Evolutionary conservation across 768 basidiomycete species (phyloP).

Genomic region (Trametes cinnabarina): DNA sequence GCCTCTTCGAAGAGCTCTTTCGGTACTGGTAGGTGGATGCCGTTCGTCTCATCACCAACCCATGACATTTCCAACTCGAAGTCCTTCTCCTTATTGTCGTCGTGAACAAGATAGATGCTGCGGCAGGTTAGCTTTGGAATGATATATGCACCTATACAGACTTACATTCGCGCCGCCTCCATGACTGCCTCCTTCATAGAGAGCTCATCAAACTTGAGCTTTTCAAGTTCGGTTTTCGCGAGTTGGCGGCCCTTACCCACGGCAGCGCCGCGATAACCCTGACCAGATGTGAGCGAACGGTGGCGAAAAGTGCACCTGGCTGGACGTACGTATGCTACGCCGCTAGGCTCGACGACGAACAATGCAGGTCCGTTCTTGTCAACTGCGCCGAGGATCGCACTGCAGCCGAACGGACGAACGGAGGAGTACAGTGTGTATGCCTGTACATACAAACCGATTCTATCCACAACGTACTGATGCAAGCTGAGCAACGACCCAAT

Average conservation of each 20-base stretch:
- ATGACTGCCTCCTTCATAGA: conserved; percentile 81
- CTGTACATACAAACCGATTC: conserved; percentile 87
- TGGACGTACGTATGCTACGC: conserved; percentile 75
- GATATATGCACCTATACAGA: conserved; percentile 10
- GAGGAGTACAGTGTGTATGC: conserved; percentile 97
- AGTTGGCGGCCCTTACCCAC: conserved; percentile 97
- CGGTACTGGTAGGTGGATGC: conserved; percentile 80
- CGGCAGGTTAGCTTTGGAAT: conserved; percentile 1
- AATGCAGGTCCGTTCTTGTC: conserved; percentile 86
- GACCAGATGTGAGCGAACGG: neutral
- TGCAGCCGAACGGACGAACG: conserved; percentile 95
- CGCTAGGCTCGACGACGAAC: conserved; percentile 93
- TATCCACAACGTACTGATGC: conserved; percentile 53
- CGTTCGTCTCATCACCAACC: conserved; percentile 84
- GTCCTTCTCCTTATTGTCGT: conserved; percentile 96
- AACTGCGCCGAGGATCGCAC: conserved; percentile 84
- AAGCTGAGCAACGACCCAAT: neutral
- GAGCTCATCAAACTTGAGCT: conserved; percentile 82
- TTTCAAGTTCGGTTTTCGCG: conserved; percentile 98
- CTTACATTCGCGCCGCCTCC: conserved; percentile 95
- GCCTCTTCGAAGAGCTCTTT: conserved; percentile 82
- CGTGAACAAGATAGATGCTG: conserved; percentile 96
- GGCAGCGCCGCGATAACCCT: conserved; percentile 97
- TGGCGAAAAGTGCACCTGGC: neutral
- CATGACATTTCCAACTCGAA: conserved; percentile 98